Conservation (phyloP, 495 filamentous ascomycete genomes). For the Poronia punctata region DNA sequence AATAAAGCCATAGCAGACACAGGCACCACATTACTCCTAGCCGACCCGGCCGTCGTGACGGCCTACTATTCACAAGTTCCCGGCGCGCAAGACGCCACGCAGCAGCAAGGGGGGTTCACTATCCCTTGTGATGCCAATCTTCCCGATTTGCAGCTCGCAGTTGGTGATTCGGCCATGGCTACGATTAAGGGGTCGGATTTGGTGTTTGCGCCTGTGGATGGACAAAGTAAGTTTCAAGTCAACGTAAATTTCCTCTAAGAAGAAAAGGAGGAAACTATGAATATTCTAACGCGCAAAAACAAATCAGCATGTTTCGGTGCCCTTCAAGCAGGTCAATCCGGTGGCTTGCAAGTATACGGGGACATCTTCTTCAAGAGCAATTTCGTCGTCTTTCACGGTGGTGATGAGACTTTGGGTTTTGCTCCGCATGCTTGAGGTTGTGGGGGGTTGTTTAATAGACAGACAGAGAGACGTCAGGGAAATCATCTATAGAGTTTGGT, state of each 20-base stretch:
- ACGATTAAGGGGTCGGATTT: conserved; percentile 60
- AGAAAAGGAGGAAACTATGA: too few species aligned
- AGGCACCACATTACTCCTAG: conserved; percentile 65
- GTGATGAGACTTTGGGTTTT: conserved; percentile 53
- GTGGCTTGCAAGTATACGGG: conserved; percentile 62
- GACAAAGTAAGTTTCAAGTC: conserved; percentile 28
- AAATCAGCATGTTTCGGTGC: conserved; percentile 62
- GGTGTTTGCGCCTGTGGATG: conserved; percentile 55
- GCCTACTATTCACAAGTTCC: conserved; percentile 58
- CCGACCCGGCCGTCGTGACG: conserved; percentile 51
- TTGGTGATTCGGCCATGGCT: conserved; percentile 53
- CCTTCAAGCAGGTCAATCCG: conserved; percentile 54
- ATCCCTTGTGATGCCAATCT: conserved; percentile 45
- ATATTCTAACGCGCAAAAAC: conserved; percentile 10
- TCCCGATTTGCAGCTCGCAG: conserved; percentile 59
- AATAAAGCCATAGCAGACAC: conserved; percentile 63
- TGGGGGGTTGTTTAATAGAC: too few species aligned
- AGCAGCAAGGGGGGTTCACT: conserved; percentile 51
- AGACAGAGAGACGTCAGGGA: too few species aligned
- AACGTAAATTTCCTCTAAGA: neutral
- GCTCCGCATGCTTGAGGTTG: conserved; percentile 43
- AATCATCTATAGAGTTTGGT: too few species aligned
- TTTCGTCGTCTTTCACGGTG: conserved; percentile 72
- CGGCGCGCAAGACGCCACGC: conserved; percentile 41
- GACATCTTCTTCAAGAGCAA: conserved; percentile 75